These are phyloP conservation scores for Persicaria maculosa DNA, from an alignment of 148 eudicot genomes.

Conservation along the genomic window DNA sequence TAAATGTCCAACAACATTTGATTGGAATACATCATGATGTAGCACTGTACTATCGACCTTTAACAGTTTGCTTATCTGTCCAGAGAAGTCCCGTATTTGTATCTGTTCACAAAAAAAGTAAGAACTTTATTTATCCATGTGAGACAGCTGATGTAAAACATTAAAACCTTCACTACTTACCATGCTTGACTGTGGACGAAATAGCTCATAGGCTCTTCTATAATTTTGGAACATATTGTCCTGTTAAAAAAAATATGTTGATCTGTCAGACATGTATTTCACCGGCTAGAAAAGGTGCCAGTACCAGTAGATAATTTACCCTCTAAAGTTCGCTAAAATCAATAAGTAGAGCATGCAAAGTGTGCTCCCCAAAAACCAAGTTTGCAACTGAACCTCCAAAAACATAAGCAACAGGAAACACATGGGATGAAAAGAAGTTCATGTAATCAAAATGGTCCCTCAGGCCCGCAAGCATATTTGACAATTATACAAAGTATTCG, in stretches of 20 bases:
- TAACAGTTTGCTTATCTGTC: slow-evolving; percentile 45
- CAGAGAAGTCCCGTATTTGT: slow-evolving; percentile 76
- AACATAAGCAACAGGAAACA: neutral
- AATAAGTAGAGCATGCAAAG: neutral
- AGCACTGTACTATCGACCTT: slow-evolving; percentile 22
- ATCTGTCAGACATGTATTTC: neutral
- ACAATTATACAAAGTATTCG: neutral
- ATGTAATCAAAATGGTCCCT: too few relatives aligned
- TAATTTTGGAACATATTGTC: slow-evolving; percentile 45
- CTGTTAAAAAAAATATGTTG: slow-evolving; percentile 29
- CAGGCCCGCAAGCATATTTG: neutral
- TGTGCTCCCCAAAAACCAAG: neutral
- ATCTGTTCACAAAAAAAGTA: slow-evolving; percentile 34
- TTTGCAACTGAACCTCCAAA: neutral
- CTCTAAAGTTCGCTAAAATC: neutral
- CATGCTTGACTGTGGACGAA: slow-evolving; percentile 38
- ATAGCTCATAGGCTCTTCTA: slow-evolving; percentile 42
- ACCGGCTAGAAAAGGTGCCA: neutral
- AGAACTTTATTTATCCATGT: slow-evolving; percentile 11
- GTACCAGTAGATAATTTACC: neutral
- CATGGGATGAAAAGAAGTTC: neutral
- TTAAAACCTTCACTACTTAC: slow-evolving; percentile 31
- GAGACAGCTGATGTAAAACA: slow-evolving; percentile 6
- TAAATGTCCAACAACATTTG: slow-evolving; percentile 70
- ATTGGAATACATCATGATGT: slow-evolving; percentile 20